Evolutionary conservation across 306 rosid species (phyloP).

Genomic region (cucumber (Cucumis sativus)): Cucumber_9930_V3 NC_026659.2:19025001-19025500

Average conservation of each 20-base stretch:
- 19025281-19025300: slow-evolving; percentile 93
- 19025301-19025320: slow-evolving; percentile 70
- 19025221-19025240: neutral
- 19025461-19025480: neutral
- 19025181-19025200: neutral
- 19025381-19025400: slow-evolving; percentile 80
- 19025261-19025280: slow-evolving; percentile 13
- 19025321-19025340: slow-evolving; percentile 95
- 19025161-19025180: neutral
- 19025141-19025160: neutral
- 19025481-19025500: neutral
- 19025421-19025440: neutral
- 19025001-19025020: too few relatives aligned
- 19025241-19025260: neutral
- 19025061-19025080: too few relatives aligned
- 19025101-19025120: too few relatives aligned
- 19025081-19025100: too few relatives aligned
- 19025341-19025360: slow-evolving; percentile 89
- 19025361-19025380: slow-evolving; percentile 75
- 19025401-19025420: neutral
- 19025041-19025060: too few relatives aligned
- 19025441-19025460: neutral
- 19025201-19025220: neutral
- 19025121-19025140: neutral
- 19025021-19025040: too few relatives aligned